Evolutionary conservation across 306 rosid species (phyloP).

Genomic region (Casuarina equisetifolia): DNA sequence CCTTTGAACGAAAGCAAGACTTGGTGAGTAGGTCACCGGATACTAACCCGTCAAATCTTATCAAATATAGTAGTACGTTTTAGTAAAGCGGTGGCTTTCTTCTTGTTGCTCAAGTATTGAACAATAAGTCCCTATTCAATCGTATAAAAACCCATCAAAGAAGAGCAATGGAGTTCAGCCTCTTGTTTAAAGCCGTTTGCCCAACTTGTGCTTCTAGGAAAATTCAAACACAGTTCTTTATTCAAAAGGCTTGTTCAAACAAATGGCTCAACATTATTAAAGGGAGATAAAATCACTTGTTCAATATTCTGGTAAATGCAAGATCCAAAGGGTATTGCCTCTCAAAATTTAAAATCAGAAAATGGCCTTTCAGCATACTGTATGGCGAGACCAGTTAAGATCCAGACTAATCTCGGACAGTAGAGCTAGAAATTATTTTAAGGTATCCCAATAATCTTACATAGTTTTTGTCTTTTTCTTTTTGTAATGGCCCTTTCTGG

Average conservation of each 20-base stretch:
- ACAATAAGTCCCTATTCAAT: constrained; percentile 16
- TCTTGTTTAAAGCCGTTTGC: constrained; percentile 26
- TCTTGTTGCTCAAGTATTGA: neutral
- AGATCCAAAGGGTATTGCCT: too few species aligned
- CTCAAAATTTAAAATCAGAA: too few species aligned
- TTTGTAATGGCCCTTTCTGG: neutral
- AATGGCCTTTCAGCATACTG: neutral
- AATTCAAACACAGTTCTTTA: constrained; percentile 38
- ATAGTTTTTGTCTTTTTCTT: neutral
- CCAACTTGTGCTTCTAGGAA: constrained; percentile 28
- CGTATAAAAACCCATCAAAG: constrained; percentile 26
- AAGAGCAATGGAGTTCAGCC: constrained; percentile 25
- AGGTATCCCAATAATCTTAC: neutral
- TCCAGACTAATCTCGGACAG: neutral
- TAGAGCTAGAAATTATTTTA: neutral
- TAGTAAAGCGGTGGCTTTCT: too few species aligned
- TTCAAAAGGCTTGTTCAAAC: constrained; percentile 2
- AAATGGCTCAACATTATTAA: constrained; percentile 15
- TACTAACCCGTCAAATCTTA: neutral
- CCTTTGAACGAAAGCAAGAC: too few species aligned
- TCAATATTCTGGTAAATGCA: constrained; percentile 2
- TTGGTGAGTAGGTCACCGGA: too few species aligned
- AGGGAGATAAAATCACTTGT: neutral
- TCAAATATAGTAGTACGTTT: neutral
- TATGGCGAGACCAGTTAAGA: neutral